Evolutionary conservation across 192 early-diverging fungal genomes (phyloP).

Genomic region (Backusella psychrophila): DNA sequence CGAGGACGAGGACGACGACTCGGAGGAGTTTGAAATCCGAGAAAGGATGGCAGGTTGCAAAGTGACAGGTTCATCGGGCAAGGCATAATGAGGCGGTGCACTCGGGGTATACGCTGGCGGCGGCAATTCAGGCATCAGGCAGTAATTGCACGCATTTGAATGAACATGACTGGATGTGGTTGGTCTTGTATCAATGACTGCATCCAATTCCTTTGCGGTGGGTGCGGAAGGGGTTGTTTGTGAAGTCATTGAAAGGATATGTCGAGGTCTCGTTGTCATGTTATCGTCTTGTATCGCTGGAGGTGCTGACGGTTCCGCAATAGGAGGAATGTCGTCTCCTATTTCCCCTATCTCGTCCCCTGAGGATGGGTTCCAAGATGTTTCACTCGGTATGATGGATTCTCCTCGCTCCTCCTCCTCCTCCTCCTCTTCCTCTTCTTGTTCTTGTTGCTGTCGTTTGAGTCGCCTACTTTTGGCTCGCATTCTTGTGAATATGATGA

Average conservation of each 20-base stretch:
- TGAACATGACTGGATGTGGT: not conserved
- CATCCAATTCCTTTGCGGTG: conserved; percentile 21
- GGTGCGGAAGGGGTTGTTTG: conserved; percentile 27
- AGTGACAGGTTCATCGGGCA: not conserved
- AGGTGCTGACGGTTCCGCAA: conserved; percentile 17
- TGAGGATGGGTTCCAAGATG: not conserved
- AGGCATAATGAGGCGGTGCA: conserved; percentile 21
- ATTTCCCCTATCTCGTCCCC: not conserved
- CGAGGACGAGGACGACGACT: not conserved
- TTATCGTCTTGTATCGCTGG: conserved; percentile 2
- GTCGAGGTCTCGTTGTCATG: not conserved
- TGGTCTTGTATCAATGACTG: not conserved
- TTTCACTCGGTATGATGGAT: not conserved
- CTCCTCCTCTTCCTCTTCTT: not conserved
- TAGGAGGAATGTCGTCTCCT: not conserved
- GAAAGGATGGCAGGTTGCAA: not conserved
- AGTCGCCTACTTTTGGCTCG: not conserved
- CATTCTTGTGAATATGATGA: conserved; percentile 23
- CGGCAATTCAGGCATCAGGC: conserved; percentile 10
- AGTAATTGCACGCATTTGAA: not conserved
- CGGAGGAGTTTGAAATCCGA: conserved; percentile 19
- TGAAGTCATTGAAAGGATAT: not conserved
- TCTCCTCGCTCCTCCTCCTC: not conserved
- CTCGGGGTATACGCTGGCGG: conserved; percentile 32
- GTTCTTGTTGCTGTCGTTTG: not conserved